phyloP scores from a whole-genome alignment of 176 grass and related monocot genomes.

The Phragmites australis region DNA sequence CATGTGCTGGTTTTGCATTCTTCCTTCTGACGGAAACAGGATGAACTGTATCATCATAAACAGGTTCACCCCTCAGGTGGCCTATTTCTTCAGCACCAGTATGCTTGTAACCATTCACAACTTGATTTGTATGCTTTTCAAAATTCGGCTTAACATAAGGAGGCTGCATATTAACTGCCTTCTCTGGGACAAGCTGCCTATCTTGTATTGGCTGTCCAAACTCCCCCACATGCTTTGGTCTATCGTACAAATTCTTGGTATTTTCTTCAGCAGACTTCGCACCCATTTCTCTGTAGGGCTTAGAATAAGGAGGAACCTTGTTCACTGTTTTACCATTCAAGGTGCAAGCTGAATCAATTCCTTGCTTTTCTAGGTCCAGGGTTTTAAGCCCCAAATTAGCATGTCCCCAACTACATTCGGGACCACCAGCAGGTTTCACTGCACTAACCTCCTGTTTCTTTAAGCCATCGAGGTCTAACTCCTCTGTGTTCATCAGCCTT shows the following conservation, averaged over 20 bases:
- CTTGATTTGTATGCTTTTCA: constrained; percentile 19
- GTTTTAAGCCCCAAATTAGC: constrained; percentile 54
- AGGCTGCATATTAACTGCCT: constrained; percentile 48
- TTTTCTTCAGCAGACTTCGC: constrained; percentile 52
- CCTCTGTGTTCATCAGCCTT: constrained; percentile 35
- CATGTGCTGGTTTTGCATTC: constrained; percentile 40
- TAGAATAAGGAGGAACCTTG: constrained; percentile 72
- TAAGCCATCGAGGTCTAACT: constrained; percentile 44
- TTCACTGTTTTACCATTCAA: constrained; percentile 56
- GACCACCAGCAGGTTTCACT: constrained; percentile 45
- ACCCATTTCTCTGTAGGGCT: constrained; percentile 36
- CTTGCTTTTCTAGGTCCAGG: constrained; percentile 44
- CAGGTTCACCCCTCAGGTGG: constrained; percentile 14
- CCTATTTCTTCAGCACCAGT: constrained; percentile 13
- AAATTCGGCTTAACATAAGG: constrained; percentile 76
- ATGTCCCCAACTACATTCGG: constrained; percentile 42
- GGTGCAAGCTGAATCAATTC: constrained; percentile 29
- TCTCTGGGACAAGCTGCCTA: constrained; percentile 46
- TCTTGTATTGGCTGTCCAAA: constrained; percentile 32
- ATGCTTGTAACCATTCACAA: constrained; percentile 24
- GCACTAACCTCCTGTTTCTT: constrained; percentile 49
- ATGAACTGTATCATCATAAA: constrained; percentile 33
- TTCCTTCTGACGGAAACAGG: constrained; percentile 67
- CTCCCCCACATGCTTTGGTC: constrained; percentile 25
- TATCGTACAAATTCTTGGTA: constrained; percentile 8